Base-by-base conservation (phyloP, 129 eudicot genomes). In the Mikania micrantha region DNA sequence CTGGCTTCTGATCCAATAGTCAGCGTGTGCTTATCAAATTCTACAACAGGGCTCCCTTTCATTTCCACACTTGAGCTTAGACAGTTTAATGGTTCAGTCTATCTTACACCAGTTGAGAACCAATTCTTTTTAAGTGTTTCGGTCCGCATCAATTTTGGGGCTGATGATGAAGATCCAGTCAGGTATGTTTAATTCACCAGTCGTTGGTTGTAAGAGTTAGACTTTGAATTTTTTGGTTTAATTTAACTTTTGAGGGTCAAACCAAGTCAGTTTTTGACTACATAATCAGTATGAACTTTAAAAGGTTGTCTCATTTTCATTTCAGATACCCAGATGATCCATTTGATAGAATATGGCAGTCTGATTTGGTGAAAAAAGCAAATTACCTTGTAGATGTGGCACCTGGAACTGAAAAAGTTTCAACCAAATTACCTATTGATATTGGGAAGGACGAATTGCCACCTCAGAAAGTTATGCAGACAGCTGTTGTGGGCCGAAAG, bases 61-160 rank as follows among this genome's bases (percentile, higher is more conserved):
- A 93, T 93, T 48, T 93, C 98, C 8, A 93, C 96, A 16, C 95
- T 93, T 28, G 98, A 93, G 82, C 95, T 93, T 36, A 81, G 98
- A 19, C 90, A 86, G 9, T 93, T 93, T 64, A 93, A 88, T 28
- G 96, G 96, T 16, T 88, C 98, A 6, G 59, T 86, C 15, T 93
- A 92, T 41, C 73, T 66, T 64, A 85, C 96, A 32, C 68, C 79
- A 2, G 88, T 60, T 73, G 98, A 93, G 76, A 83, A 84, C 63
- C 86, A 86, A 21, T 88, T 75, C 69, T 93, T 52, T 69, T 74
- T 93, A 12, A 88, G 98, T 59, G 88, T 93, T 38, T 93, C 98
- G 0, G 98, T 92, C 52, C 90, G 98, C 66, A 88, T 93, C n/a
- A 93, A 93, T 73, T 93, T 93, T 64, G 98, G 98, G 67, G 95